Evolutionary conservation across 768 basidiomycete species (phyloP), one percentile per base, ranked within the genome.

Genomic region (Steccherinum ochraceum): DNA sequence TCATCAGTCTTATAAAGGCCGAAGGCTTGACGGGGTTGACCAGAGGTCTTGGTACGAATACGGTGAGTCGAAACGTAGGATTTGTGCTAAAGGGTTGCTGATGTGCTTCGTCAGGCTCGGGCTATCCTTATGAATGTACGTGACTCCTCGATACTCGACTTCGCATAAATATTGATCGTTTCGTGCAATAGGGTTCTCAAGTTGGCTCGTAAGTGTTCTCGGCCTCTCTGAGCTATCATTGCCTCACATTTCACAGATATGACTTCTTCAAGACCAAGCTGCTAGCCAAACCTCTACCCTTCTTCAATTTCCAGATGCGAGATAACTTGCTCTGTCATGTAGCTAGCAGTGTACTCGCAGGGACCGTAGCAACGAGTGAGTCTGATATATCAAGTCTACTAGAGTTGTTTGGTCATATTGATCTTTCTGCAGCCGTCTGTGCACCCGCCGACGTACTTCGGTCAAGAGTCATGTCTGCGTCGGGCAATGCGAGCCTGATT

Each of bases 21-120:
- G 92, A 93, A 62, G 89, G 91, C 16, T 41, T 81, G 5, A 75
- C 72, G 24, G 86, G 86, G 3, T 74, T 93, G 51, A 69, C 73
- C 12, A 74, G 90, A 59, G 92, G 92, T 18, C 68, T 93, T 40
- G 86, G 79, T 18, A 84, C 89, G 13, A 95, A 95, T 59, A 76
- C 77, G 45, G 86, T 89, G 63, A 53, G 81, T 65, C 12, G 41
- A 7, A 7, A 35, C 30, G 7, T 7, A 13, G 21, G 5, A 27
- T 23, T 26, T 19, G 42, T 43, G 41, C 10, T 19, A 18, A 5
- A 10, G 7, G 18, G 16, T 23, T 7, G 5, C 41, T 43, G 7
- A 23, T 23, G 18, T 18, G 18, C 19, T 43, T 18, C 18, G 24
- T 45, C 47, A 82, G 81, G 67, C 71, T 41, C 72, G 86, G 54